Base-by-base conservation (phyloP, 2,329 filamentous ascomycete species). In the Alternaria atra region DNA sequence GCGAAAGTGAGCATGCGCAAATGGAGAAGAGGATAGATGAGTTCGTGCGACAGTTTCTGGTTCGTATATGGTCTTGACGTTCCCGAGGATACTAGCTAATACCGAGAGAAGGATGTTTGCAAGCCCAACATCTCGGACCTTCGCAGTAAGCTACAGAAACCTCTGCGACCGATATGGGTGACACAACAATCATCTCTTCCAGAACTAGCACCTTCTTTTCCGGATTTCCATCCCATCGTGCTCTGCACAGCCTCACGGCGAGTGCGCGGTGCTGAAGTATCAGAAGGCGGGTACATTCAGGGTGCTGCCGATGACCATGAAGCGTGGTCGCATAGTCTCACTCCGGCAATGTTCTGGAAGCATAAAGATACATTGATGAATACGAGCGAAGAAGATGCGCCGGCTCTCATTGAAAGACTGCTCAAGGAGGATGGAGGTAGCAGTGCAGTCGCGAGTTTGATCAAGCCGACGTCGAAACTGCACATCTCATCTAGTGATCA, bases 291-390 rank as follows among this genome's bases (percentile, higher is more conserved):
- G 6, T 99, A 99, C 74, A 90, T 99, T 60, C 95, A 98, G 79
- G 95, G 95, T 52, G 94, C 94, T 0, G 95, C 91, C 2, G 95
- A 99, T 77, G 95, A 99, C 76, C 92, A 91, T 12, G 95, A 99
- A 82, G 92, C 92, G 68, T 99, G 95, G 95, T 90, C 93, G 1
- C 82, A 86, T 27, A 93, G 92, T 0, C 85, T 98, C 15, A 95
- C 91, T 0, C 88, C 94, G 0, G 76, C 82, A 0, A 65, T 94
- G 0, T 99, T 97, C 79, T 99, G 95, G 95, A 79, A 78, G 2
- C 83, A 97, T 68, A 82, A 81, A 42, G 81, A 86, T 0, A 39
- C 73, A 6, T 81, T 98, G 10, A 81, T 96, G 20, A 77, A 77
- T 0, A 85, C 89, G 0, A 72, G 85, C 0, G 94, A 97, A 71